phyloP scores from a whole-genome alignment of 2,329 filamentous ascomycete genomes.

The Decorospora gaudefroyi region DNA sequence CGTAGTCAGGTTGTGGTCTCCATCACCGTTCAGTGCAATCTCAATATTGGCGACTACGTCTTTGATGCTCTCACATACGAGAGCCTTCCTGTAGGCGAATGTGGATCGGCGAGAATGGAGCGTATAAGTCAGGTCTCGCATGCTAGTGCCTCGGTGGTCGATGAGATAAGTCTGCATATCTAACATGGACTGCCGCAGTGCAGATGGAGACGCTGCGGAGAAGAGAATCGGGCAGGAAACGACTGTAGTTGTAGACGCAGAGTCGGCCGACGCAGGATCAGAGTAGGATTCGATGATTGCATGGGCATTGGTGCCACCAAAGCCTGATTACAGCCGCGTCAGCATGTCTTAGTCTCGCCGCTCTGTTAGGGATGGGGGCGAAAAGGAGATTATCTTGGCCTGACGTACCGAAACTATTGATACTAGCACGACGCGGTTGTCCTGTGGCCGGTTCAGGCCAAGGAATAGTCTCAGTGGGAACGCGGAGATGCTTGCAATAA shows the following conservation, averaged over 20 bases:
- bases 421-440: conserved; percentile 19
- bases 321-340: neutral
- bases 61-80: neutral
- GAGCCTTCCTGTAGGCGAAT: no score
- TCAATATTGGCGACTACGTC: neutral
- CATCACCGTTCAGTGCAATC: neutral
- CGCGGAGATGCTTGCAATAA: conserved; percentile 13
- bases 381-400: neutral
- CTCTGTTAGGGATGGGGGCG: neutral
- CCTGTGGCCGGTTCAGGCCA: conserved; percentile 18
- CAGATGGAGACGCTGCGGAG: neutral
- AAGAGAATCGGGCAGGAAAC: neutral
- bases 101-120: neutral
- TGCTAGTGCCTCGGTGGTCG: neutral
- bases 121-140: neutral
- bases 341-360: neutral
- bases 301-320: conserved; percentile 37
- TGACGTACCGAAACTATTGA: conserved; percentile 27
- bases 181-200: neutral
- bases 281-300: conserved; percentile 28
- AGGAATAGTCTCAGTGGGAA: conserved; percentile 5
- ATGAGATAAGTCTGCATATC: neutral
- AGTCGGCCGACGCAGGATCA: no score
- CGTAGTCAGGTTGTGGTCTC: neutral
- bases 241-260: no score